Evolutionary conservation across 768 basidiomycete genomes (phyloP), one percentile per base, ranked within the genome.

Genomic region (Boletus subparvulus): DNA sequence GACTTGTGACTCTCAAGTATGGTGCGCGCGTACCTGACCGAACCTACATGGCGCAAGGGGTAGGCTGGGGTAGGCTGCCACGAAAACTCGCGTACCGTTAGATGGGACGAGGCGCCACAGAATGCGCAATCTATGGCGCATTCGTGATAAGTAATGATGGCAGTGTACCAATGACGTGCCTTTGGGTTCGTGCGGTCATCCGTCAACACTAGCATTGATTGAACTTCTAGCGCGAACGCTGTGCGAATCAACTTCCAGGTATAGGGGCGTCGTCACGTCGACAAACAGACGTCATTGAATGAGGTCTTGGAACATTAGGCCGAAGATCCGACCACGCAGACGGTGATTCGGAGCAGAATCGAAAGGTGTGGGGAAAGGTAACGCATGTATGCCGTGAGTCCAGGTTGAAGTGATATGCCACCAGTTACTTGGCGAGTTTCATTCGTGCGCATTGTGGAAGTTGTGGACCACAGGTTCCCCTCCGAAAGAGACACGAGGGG

Each of bases 401-500:
- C 35, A 26, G 21, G 21, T 28, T 28, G 28, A 28, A 28, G 28
- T 0, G 28, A 28, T 28, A 26, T 26, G 21, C 21, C 21, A 21
- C 26, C 26, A 6, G 26, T 3, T 28, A 28, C 26, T 28, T 28
- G 6, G 28, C 28, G 6, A 13, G 39, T 32, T 47, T 57, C 56
- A 59, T 50, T 43, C 46, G 36, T 41, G 51, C 37, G 46, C 35
- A 40, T 35, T 48, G 48, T 48, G 33, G n/a, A 24, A 9, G 33
- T 35, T 13, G 12, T 28, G 26, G 6, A 13, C 45, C 47, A 46
- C 28, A 28, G 4, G 30, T 41, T 45, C 46, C 47, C 33, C 33
- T 55, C 53, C 45, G 17, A 28, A 47, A 53, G 32, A 36, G 43
- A 54, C 65, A 66, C 33, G 65, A 61, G 55, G 57, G 32, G 14